Percentiles rank a stretch among this genome's conserved stretches.
phyloP scores from a whole-genome alignment of 352 stramenopile genomes.

The Phytophthora vignae region DNA sequence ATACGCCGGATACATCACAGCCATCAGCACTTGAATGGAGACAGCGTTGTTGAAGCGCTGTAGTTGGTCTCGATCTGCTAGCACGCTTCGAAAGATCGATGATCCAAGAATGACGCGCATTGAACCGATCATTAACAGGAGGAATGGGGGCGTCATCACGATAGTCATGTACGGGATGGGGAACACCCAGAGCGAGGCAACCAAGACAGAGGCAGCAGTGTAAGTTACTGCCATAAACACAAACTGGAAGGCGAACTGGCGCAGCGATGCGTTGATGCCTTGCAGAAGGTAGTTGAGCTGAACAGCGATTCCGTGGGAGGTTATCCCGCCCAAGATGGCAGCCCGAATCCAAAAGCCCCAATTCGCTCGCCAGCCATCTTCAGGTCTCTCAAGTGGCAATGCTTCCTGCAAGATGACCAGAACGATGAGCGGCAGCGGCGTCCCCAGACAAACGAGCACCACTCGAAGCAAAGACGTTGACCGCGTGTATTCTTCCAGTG shows the following conservation, averaged over 20 bases:
- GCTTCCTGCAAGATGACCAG: constrained; percentile 22
- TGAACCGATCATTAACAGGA: constrained; percentile 7
- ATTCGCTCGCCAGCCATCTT: constrained; percentile 27
- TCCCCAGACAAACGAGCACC: constrained; percentile 19
- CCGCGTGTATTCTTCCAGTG: constrained; percentile 35
- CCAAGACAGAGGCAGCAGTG: not conserved
- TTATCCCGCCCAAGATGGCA: constrained; percentile 1
- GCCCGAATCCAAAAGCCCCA: constrained; percentile 33
- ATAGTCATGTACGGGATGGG: constrained; percentile 37
- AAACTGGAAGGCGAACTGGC: constrained; percentile 12
- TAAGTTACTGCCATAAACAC: constrained; percentile 8
- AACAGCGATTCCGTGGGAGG: not conserved
- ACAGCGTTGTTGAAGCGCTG: constrained; percentile 7
- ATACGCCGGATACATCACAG: constrained; percentile 35
- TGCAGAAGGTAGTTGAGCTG: constrained; percentile 18
- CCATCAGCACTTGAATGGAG: constrained; percentile 19
- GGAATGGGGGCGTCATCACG: constrained; percentile 9
- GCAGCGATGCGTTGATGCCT: constrained; percentile 3
- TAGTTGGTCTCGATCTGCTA: constrained; percentile 16
- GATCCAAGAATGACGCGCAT: constrained; percentile 9
- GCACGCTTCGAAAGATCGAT: constrained; percentile 3
- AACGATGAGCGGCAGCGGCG: constrained; percentile 28
- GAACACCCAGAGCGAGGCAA: constrained; percentile 21
- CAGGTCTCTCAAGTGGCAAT: constrained; percentile 22
- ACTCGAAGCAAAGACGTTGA: constrained; percentile 22